Evolutionary conservation across 768 basidiomycete species (phyloP), one percentile per base, ranked within the genome.

Genomic region (Tephrocybe sp.): DNA sequence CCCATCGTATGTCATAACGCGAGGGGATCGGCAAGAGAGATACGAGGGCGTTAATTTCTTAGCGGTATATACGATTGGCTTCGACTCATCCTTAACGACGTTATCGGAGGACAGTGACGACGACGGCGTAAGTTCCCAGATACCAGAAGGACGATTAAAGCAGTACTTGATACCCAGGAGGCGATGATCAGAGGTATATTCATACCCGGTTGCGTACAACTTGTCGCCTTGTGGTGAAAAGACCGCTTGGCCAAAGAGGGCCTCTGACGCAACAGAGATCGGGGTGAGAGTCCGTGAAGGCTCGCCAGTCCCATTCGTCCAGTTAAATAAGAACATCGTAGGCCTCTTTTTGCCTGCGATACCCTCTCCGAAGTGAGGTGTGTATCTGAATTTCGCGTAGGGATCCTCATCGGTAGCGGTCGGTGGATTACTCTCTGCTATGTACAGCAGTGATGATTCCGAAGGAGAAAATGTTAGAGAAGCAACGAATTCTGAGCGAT

Each of bases 281-380:
- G 62, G 50, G 23, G 51, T 49, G 14, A 34, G 33, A 6, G 49
- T 51, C 12, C 34, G 35, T 13, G 32, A 39, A 41, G 39, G 41
- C 11, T 53, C 45, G 3, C 45, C 55, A 5, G 49, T 22, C 8
- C 40, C 54, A 4, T 62, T 46, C 11, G 68, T 56, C 78, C 82
- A 85, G 9, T 67, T 68, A 43, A 84, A 72, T 11, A 87, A 44
- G 59, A 83, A 89, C 6, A 81, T 63, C 0, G 68, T 67, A 1
- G 87, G 83, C 4, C 69, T 65, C 51, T 73, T 77, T 60, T 76
- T 82, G 4, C 75, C 77, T 4, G 63, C 61, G n/a, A 85, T 61
- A 5, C 75, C 74, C 64, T 90, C 87, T 0, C 87, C 88, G 52
- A 86, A 80, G 39, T 77, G 71, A 4, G 86, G 84, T 1, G 59